Evolutionary conservation across 2,329 filamentous ascomycete genomes (phyloP).

Genomic region (Magnaporthiopsis incrustans): DNA sequence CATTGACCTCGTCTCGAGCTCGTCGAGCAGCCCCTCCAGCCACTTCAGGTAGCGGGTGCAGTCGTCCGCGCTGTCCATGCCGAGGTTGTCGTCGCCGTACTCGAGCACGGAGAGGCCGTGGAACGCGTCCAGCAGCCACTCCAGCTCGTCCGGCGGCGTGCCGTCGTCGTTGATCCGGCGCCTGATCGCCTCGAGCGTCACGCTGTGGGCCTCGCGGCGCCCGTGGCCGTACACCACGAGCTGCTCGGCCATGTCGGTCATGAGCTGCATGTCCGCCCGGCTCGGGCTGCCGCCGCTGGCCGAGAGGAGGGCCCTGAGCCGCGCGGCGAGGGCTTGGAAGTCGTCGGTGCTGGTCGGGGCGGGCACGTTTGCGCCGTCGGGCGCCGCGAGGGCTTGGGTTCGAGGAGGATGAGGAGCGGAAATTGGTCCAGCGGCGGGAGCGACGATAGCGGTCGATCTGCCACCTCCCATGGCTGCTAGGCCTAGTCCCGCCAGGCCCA

Average conservation of each 20-base stretch:
- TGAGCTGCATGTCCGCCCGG: no score
- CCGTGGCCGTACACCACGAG: not conserved
- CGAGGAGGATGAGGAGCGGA: no score
- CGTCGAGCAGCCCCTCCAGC: not conserved
- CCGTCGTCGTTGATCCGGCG: not conserved
- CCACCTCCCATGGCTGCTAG: no score
- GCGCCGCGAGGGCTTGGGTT: no score
- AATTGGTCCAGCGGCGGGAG: no score
- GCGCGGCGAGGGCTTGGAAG: not conserved
- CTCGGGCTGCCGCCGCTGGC: no score
- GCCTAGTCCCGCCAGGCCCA: no score
- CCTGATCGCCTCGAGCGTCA: not conserved
- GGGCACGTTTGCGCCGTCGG: not conserved
- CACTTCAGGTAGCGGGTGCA: not conserved
- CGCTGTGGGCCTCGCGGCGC: not conserved
- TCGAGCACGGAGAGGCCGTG: not conserved
- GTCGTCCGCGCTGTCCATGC: not conserved
- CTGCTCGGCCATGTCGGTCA: not conserved
- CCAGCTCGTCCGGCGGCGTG: not conserved
- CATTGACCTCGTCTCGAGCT: not conserved
- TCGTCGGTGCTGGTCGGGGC: not conserved
- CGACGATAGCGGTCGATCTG: no score
- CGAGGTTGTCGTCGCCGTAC: not conserved
- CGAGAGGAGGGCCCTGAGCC: not conserved
- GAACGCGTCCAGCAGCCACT: not conserved